A percentile compares a stretch with the other conserved stretches of the same genome.
Conservation (phyloP, 1,139 yeast species). For the Kodamaea plutei region DNA sequence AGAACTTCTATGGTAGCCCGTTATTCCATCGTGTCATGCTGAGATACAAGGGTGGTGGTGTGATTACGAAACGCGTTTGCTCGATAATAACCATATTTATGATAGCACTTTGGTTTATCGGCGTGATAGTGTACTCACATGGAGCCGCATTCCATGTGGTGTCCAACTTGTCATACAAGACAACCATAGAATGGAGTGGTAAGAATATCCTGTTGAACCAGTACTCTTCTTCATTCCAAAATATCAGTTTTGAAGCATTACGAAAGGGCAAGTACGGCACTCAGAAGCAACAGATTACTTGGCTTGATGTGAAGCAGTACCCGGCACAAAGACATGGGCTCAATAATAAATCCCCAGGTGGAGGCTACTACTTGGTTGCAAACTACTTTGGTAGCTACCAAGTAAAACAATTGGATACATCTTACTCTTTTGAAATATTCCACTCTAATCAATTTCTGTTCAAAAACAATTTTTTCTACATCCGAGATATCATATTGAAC, state of each 20-base stretch:
- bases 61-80: slow-evolving; percentile 10
- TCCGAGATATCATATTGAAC: slow-evolving; percentile 28
- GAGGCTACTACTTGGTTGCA: slow-evolving; percentile 31
- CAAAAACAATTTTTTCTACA: slow-evolving; percentile 30
- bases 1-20: slow-evolving; percentile 25
- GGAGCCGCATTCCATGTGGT: slow-evolving; percentile 20
- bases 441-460: slow-evolving; percentile 28
- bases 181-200: slow-evolving; percentile 25
- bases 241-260: slow-evolving; percentile 27
- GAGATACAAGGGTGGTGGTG: slow-evolving; percentile 16
- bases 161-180: slow-evolving; percentile 23
- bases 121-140: slow-evolving; percentile 29
- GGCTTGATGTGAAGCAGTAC: slow-evolving; percentile 32
- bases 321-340: slow-evolving; percentile 15
- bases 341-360: slow-evolving; percentile 9
- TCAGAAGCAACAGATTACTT: slow-evolving; percentile 17
- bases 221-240: slow-evolving; percentile 24
- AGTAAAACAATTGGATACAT: slow-evolving; percentile 21
- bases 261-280: slow-evolving; percentile 24
- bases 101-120: slow-evolving; percentile 33
- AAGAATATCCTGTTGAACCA: slow-evolving; percentile 31
- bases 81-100: no score
- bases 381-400: slow-evolving; percentile 14
- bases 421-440: slow-evolving; percentile 17
- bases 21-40: slow-evolving; percentile 24